Evolutionary conservation across 768 basidiomycete genomes (phyloP).

Genomic region (Omphalotus guepiniiformis): DNA sequence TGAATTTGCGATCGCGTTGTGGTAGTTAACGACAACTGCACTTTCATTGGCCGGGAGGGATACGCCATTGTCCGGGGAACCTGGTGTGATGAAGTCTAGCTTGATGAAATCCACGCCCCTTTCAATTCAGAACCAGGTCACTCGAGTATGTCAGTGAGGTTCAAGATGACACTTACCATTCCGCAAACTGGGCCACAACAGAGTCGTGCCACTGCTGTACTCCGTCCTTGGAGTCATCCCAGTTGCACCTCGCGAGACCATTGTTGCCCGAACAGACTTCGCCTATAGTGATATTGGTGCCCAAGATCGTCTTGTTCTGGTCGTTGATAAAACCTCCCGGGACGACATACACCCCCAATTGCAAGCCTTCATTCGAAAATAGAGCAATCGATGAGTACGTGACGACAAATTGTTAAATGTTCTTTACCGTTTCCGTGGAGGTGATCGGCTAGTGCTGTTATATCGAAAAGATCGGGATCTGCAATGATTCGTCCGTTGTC

Average conservation of each 20-base stretch:
- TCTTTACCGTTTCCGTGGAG: constrained; percentile 8
- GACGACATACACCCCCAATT: constrained; percentile 9
- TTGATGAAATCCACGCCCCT: constrained; percentile 14
- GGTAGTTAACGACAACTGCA: constrained; percentile 5
- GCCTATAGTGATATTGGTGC: constrained; percentile 8
- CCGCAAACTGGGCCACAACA: constrained; percentile 9
- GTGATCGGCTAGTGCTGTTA: constrained; percentile 6
- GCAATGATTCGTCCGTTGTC: constrained; percentile 8
- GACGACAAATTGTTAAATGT: too few species aligned
- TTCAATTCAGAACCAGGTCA: background rate
- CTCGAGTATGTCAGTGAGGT: background rate
- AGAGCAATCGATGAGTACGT: too few species aligned
- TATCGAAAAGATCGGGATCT: constrained; percentile 4
- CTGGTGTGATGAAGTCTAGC: constrained; percentile 13
- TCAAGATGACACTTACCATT: constrained; percentile 7
- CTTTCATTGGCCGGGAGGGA: constrained; percentile 5
- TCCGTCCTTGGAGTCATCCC: constrained; percentile 6
- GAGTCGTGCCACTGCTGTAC: constrained; percentile 12
- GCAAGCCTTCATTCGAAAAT: background rate
- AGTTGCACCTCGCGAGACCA: constrained; percentile 8
- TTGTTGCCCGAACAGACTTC: constrained; percentile 9
- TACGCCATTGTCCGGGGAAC: constrained; percentile 9
- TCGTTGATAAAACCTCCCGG: constrained; percentile 7
- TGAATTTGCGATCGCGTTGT: constrained; percentile 8
- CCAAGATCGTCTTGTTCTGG: constrained; percentile 6